Percentiles rank a stretch among this genome's conserved stretches.
These are phyloP conservation scores for Simmondsia chinensis DNA, from an alignment of 148 eudicot genomes.

Conservation along the genomic window DNA sequence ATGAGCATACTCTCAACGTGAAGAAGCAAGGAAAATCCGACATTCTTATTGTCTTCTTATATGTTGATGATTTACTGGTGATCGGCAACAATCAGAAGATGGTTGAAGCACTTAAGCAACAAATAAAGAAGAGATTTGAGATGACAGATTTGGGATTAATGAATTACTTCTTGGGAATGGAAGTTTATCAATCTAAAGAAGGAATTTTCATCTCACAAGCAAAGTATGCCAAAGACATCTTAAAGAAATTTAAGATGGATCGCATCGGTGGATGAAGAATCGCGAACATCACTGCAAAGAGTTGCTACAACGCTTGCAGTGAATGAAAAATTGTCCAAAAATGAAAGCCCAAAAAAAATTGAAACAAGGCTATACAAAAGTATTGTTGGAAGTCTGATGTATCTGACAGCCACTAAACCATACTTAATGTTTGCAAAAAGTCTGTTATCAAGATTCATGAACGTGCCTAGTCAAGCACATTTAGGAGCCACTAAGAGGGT, in stretches of 20 bases:
- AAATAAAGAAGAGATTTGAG: conserved; percentile 5
- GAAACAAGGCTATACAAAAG: conserved; percentile 1
- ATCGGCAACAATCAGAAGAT: background rate
- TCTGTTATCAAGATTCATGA: background rate
- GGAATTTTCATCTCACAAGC: conserved; percentile 5
- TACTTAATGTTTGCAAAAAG: background rate
- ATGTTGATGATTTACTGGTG: conserved; percentile 11
- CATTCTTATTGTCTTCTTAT: conserved; percentile 5
- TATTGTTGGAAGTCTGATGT: conserved; percentile 1
- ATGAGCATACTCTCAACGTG: conserved; percentile 2
- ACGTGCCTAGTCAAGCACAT: background rate
- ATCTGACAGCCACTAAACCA: conserved; percentile 3
- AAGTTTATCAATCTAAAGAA: conserved; percentile 1
- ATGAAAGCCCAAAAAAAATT: background rate
- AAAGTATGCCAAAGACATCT: conserved; percentile 2
- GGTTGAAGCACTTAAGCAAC: background rate
- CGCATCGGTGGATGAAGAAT: too few species aligned
- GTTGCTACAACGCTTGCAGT: background rate
- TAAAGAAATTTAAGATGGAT: background rate
- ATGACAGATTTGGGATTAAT: conserved; percentile 9
- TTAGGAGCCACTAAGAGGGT: background rate
- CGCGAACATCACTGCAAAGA: conserved; percentile 2
- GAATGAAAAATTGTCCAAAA: background rate
- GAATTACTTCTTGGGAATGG: conserved; percentile 3
- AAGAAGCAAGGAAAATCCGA: conserved; percentile 1